A percentile compares a stretch with the other conserved stretches of the same genome.
Evolutionary conservation across 2,329 filamentous ascomycete genomes (phyloP).

Genomic region (Colletotrichum coccodes): DNA sequence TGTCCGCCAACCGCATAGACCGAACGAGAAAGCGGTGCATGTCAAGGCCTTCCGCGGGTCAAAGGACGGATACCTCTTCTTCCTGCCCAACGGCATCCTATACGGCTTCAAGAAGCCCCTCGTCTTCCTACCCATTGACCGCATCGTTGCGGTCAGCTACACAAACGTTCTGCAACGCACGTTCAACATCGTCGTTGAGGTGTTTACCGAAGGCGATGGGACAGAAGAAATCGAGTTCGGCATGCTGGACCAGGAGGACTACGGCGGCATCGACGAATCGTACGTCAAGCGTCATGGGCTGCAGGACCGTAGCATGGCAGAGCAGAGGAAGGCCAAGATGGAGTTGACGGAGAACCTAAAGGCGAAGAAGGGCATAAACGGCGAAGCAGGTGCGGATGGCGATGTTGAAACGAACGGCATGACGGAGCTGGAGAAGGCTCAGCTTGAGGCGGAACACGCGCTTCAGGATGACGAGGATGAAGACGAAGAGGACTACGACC

Average conservation of each 20-base stretch:
- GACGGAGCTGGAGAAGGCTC: conserved; percentile 61
- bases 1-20: conserved; percentile 66
- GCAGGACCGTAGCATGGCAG: conserved; percentile 75
- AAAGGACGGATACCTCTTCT: conserved; percentile 76
- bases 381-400: conserved; percentile 45
- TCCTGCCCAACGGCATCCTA: conserved; percentile 72
- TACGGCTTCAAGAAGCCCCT: conserved; percentile 79
- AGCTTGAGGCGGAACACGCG: conserved; percentile 61
- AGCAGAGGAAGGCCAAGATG: conserved; percentile 72
- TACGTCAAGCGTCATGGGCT: conserved; percentile 71
- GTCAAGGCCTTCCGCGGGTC: conserved; percentile 74
- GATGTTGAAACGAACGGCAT: conserved; percentile 50
- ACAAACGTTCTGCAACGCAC: conserved; percentile 75
- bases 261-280: conserved; percentile 68
- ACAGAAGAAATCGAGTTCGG: conserved; percentile 73
- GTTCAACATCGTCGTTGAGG: conserved; percentile 74
- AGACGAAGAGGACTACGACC: conserved; percentile 74
- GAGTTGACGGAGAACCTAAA: conserved; percentile 69
- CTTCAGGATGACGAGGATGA: conserved; percentile 71
- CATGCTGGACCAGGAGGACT: conserved; percentile 78
- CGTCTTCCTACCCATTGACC: conserved; percentile 70
- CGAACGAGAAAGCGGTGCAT: conserved; percentile 71
- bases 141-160: conserved; percentile 72
- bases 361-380: conserved; percentile 55
- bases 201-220: conserved; percentile 59